Base-by-base conservation (phyloP, 768 basidiomycete genomes). In the Lentinus tigrinus region DNA sequence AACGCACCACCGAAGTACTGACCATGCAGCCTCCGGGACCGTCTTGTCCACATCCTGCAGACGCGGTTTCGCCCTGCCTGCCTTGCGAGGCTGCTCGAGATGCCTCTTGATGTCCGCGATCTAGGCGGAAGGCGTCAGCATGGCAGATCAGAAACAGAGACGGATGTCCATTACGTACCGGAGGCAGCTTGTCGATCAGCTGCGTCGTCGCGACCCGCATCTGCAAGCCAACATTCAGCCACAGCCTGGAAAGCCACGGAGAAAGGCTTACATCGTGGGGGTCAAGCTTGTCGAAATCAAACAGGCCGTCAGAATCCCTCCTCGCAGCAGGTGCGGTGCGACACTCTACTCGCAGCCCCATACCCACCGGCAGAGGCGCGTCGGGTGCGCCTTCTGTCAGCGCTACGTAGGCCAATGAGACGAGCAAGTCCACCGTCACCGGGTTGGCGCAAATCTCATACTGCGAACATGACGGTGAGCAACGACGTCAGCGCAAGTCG, bases 391-490 rank as follows among this genome's bases (percentile, higher is more conserved):
- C 71, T 59, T 86, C 85, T 8, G 72, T 70, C 0, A 85, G 85
- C 1, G 85, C 78, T 19, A 75, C 69, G 63, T 85, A 87, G 0
- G 85, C 75, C 7, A 89, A 73, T 19, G 85, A 86, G 19, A 89
- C 78, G 4, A 90, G 79, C 9, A 90, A 77, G 61, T 91, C 88
- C 28, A 90, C 87, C 0, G 81, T 82, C 43, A 75, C 72, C 0
- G 85, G 76, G 60, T 89, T 88, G 56, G 81, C 80, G 19, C 81
- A 73, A 54, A 91, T 87, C 68, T 91, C 88, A 62, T 89, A 88
- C 86, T 89, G 49, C 10, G 6, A 34, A 52, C 19, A 16, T 11
- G n/a, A n/a, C n/a, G 39, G 43, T 16, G 4, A 55, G 16, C 14
- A 16, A 58, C 36, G 31, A 21, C 13, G n/a, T 10, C 3, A 47